Base-by-base conservation (phyloP, 257 asterid species). In the Mentha longifolia region DNA sequence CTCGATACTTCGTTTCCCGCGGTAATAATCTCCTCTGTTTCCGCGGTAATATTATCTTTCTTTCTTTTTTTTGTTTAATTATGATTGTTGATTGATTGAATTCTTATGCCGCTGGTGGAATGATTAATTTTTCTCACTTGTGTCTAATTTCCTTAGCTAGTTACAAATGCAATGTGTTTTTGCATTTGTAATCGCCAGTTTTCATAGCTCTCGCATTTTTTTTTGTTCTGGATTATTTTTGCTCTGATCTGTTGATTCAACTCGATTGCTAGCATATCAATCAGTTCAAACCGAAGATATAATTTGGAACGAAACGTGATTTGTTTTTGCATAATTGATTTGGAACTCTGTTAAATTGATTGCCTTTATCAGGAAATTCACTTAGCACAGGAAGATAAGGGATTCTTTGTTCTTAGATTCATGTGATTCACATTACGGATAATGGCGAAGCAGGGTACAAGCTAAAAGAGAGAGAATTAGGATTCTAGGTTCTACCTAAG, bases 11-110 rank as follows among this genome's bases (percentile, higher is more conserved):
- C 52, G 30, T 55, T 17, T 15, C 54, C 45, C 63, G 64, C 57
- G 70, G 84, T 83, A 59, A 74, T 83, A 59, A 74, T 37, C 54
- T 14, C n/a, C 61, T 76, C 19, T 35, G 56, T 6, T 41, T 30
- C 47, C 47, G 17, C n/a, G n/a, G n/a, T n/a, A n/a, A n/a, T n/a
- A n/a, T n/a, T n/a, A n/a, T n/a, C n/a, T n/a, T n/a, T n/a, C n/a
- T n/a, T n/a, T n/a, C n/a, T n/a, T 45, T 33, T 22, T 9, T n/a
- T 6, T 0, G 10, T 60, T 62, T 55, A 28, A 57, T 33, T 64
- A 16, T 70, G 54, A 5, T n/a, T 61, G 33, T 15, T 68, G 17
- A 47, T 68, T n/a, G n/a, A n/a, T n/a, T n/a, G n/a, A n/a, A n/a
- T 60, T 55, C 56, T 60, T 51, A 8, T 49, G 25, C 62, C 12